Base-by-base conservation (phyloP, 192 early-diverging fungal genomes). In the Endogone sp. region DNA sequence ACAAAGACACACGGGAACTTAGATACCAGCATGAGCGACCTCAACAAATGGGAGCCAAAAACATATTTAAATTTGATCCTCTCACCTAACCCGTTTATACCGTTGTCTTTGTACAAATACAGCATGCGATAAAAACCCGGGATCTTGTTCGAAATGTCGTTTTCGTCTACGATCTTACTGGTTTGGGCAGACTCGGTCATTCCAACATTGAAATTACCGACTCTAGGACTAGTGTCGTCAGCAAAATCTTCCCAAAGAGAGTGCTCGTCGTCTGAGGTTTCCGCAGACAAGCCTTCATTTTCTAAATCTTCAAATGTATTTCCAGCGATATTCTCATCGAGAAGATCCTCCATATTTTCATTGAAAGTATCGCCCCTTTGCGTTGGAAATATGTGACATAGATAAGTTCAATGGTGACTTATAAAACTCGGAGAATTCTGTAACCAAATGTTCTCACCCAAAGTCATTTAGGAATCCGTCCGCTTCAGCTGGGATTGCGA, bases 51-150 rank as follows among this genome's bases (percentile, higher is more conserved):
- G 9, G 37, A 11, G 37, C 37, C 37, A 49, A 49, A 1, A 49
- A 0, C 1, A n/a, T n/a, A 0, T 1, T 49, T 49, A 16, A 49
- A 49, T 49, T 16, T 6, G 6, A 49, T 49, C 37, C 37, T 6
- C 55, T 30, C 32, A 67, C 66, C 66, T 29, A 67, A 30, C 3
- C 66, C 66, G 22, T 67, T 67, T 22, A 59, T 22, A 20, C 66
- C 66, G 56, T 67, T 30, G 32, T 67, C 66, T 58, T 58, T 67
- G 55, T 30, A 57, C 31, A 67, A 58, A 22, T 67, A 27, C 31
- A 67, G 31, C 30, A 67, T 22, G 21, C 66, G 66, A 67, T 67
- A 67, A 57, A 67, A 54, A 4, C 66, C 66, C 10, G 66, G 66
- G 26, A 67, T 67, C 2, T 0, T 49, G 16, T 16, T 1, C 37